Base-by-base conservation (phyloP, 192 early-diverging fungal genomes). In the Coemansia sp. region DNA sequence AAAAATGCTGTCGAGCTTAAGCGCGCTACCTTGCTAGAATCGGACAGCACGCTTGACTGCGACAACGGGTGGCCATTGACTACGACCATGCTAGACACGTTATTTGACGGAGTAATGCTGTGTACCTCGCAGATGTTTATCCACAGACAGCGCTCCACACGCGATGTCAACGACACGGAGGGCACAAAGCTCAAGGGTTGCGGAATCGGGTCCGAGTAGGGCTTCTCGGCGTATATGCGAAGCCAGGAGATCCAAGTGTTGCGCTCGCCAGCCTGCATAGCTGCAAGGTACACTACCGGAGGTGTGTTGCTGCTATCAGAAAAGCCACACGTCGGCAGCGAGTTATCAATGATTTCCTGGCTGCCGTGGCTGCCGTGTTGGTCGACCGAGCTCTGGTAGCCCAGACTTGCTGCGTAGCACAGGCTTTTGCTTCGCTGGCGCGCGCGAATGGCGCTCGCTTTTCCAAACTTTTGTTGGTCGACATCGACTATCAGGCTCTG, bases 71-170 rank as follows among this genome's bases (percentile, higher is more conserved):
- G 55, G 18, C 76, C 76, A 38, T 73, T 68, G 3, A 72, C 58
- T 22, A 63, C 50, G 3, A 74, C 43, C 38, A 69, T 58, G 22
- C 60, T 63, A 1, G 48, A 14, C 15, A 54, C 63, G n/a, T 46
- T 44, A 38, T 33, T 18, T 1, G 60, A 2, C n/a, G 55, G 46
- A 3, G 56, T 17, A 14, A 76, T 55, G 0, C 64, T 66, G 17
- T 69, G 62, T 37, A 63, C 53, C 52, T 70, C 65, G 26, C 57
- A 58, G 15, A 81, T 34, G 17, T 64, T 67, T 26, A 81, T 60
- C 79, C 79, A 76, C 52, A 81, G 50, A 36, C 63, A 58, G 19
- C 79, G 65, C 37, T 72, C 73, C 10, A 76, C 52, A 22, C 79
- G 68, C 39, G 68, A 81, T 10, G 15, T 57, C 24, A 70, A 35